Evolutionary conservation across 2,329 filamentous ascomycete genomes (phyloP), one percentile per base, ranked within the genome.

Genomic region (Chrysosporium keratinophilum): DNA sequence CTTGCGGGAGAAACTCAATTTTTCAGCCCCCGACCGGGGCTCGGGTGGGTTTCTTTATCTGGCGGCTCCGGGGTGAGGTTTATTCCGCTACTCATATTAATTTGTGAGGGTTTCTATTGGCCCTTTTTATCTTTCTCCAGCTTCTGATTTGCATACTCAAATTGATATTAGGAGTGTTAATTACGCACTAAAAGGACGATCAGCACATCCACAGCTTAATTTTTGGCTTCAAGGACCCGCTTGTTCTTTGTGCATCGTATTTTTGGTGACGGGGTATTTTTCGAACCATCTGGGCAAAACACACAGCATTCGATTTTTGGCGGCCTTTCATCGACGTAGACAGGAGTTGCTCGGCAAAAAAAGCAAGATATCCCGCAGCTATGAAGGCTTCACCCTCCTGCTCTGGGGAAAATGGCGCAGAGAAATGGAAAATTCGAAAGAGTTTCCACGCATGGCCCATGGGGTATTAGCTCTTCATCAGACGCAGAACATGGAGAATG

Each of bases 331-430:
- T 44, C 19, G 1, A 23, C 14, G 31, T 35, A 47, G 7, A 6
- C 31, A 35, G n/a, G 23, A 48, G 35, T 12, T 35, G 10, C 28
- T 28, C 15, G n/a, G 20, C 15, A 50, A 12, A 17, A 41, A 42
- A 42, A 50, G 33, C n/a, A 40, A 40, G 43, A 51, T 51, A 52
- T 52, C 50, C 41, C 50, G 33, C 50, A 46, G 14, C 42, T 15
- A 35, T 39, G 31, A 20, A n/a, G 33, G 6, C 6, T 11, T 42
- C n/a, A 2, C 20, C 19, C 41, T 41, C 10, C n/a, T 5, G 10
- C 15, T 41, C n/a, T 31, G 19, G 35, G 19, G 15, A 44, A 52
- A 52, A 52, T n/a, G 39, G 19, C 41, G 49, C 49, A 50, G 31
- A n/a, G n/a, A n/a, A 51, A 51, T 43, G 39, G 40, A 43, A 35